These are phyloP conservation scores for Daldinia concentrica DNA, from an alignment of 495 filamentous ascomycete genomes.

Conservation along the genomic window DNA sequence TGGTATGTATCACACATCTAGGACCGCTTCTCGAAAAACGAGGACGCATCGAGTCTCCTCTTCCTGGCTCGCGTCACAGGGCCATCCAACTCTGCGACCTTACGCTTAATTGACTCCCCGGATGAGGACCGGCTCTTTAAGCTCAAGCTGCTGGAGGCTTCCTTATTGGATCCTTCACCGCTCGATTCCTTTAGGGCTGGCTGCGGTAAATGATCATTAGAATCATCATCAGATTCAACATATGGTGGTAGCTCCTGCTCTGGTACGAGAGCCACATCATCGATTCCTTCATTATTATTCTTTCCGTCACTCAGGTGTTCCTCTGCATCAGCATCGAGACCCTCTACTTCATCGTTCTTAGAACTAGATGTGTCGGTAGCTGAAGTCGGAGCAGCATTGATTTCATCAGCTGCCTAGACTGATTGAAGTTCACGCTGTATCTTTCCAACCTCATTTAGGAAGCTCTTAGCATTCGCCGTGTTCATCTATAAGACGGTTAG, in stretches of 20 bases:
- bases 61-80: conserved; percentile 20
- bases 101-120: conserved; percentile 18
- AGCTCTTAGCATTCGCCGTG: conserved; percentile 55
- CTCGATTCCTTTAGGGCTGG: background rate
- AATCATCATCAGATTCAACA: background rate
- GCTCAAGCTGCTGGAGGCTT: background rate
- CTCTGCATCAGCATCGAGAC: background rate
- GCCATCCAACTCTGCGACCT: conserved; percentile 2
- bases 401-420: conserved; percentile 36
- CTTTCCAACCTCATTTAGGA: conserved; percentile 52
- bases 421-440: conserved; percentile 52
- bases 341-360: no score
- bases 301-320: background rate
- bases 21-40: background rate
- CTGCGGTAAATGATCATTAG: background rate
- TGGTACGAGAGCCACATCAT: background rate
- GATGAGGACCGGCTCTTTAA: background rate
- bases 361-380: background rate
- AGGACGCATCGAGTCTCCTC: background rate
- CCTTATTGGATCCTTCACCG: background rate
- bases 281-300: background rate
- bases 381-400: background rate
- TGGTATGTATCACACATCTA: conserved; percentile 7
- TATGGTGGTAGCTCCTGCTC: conserved; percentile 3
- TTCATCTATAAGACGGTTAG: conserved; percentile 51